phyloP scores from a whole-genome alignment of 108 stramenopile genomes.

The Pelagomonas calceolata region DNA sequence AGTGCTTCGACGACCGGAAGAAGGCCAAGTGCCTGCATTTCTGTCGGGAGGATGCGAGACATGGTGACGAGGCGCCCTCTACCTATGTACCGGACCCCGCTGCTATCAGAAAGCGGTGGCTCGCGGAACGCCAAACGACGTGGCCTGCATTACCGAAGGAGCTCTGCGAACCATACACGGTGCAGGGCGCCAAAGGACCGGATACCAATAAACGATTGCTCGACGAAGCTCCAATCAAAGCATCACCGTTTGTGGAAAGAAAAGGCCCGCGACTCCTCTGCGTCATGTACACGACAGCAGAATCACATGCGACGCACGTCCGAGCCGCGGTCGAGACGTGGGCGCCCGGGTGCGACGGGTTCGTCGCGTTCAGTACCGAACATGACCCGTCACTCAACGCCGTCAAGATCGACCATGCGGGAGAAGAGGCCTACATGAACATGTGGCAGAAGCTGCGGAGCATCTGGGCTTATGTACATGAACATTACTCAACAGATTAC shows the following conservation, averaged over 20 bases:
- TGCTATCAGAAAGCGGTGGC: too few species aligned
- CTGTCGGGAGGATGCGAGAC: too few species aligned
- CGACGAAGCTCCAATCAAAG: too few species aligned
- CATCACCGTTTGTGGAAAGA: not conserved
- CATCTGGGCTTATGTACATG: constrained; percentile 72
- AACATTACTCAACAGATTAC: constrained; percentile 66
- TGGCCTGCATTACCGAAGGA: too few species aligned
- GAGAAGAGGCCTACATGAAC: constrained; percentile 85
- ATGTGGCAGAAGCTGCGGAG: constrained; percentile 94
- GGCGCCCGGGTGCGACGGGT: constrained; percentile 74
- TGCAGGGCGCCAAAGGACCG: too few species aligned
- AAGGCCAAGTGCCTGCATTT: too few species aligned
- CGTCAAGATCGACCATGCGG: constrained; percentile 80
- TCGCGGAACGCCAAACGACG: too few species aligned
- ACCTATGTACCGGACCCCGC: too few species aligned
- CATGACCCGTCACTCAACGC: constrained; percentile 57
- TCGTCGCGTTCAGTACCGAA: constrained; percentile 74
- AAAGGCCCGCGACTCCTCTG: constrained; percentile 43
- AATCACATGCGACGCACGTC: constrained; percentile 22
- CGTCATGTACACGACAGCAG: constrained; percentile 60
- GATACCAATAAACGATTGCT: too few species aligned
- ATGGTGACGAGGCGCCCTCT: too few species aligned
- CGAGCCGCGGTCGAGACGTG: constrained; percentile 43
- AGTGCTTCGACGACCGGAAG: too few species aligned
- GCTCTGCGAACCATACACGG: too few species aligned